Conservation (phyloP, 169 alveolate genomes). For the Cryptosporidium andersoni region DNA sequence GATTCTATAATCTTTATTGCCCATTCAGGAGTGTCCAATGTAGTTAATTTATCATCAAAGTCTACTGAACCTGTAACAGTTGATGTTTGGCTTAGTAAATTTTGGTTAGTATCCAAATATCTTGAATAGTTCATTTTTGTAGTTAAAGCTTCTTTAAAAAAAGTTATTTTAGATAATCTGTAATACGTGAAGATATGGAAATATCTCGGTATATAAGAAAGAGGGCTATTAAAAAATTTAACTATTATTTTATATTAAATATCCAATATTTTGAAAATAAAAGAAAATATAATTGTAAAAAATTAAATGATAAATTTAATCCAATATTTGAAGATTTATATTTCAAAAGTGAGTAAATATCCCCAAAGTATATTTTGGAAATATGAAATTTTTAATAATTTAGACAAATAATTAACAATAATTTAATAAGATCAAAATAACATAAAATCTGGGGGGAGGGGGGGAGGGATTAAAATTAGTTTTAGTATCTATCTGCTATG, state of each 20-base stretch:
- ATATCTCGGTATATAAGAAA: neutral
- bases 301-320: no score
- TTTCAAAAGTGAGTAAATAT: no score
- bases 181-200: neutral
- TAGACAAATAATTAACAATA: no score
- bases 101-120: neutral
- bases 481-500: no score
- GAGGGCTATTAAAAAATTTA: neutral
- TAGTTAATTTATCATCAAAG: neutral
- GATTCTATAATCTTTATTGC: neutral
- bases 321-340: no score
- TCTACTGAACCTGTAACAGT: constrained; percentile 49
- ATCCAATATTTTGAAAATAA: neutral
- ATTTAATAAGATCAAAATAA: no score
- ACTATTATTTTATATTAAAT: neutral
- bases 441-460: no score
- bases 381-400: no score
- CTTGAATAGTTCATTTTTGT: neutral
- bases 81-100: constrained; percentile 27
- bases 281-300: no score
- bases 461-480: no score
- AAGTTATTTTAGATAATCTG: neutral
- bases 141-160: neutral
- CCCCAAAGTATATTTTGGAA: no score
- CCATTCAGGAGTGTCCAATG: constrained; percentile 7